phyloP scores from a whole-genome alignment of 495 filamentous ascomycete genomes.

The Podospora pseudocomata region DNA sequence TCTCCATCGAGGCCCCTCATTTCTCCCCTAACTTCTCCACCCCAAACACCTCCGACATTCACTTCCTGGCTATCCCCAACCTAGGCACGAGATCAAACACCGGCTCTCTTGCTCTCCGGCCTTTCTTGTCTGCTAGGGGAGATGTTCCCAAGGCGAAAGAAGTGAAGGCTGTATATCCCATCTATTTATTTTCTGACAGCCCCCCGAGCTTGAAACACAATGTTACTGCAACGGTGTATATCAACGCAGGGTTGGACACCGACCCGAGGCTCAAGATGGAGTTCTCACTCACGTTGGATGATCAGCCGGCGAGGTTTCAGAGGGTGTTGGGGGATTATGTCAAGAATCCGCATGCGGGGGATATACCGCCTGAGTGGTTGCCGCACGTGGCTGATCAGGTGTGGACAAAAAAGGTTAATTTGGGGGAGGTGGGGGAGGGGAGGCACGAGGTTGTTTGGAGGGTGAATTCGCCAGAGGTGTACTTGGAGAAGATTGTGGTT shows the following conservation, averaged over 20 bases:
- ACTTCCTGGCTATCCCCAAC: conserved; percentile 34
- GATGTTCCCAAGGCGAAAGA: conserved; percentile 30
- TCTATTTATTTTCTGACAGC: conserved; percentile 49
- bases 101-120: conserved; percentile 48
- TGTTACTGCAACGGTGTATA: conserved; percentile 53
- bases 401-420: conserved; percentile 50
- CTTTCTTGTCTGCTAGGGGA: conserved; percentile 38
- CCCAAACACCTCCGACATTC: conserved; percentile 26
- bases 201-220: conserved; percentile 9
- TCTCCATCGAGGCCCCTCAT: conserved; percentile 57
- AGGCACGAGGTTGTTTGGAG: conserved; percentile 51
- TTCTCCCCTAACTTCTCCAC: conserved; percentile 21
- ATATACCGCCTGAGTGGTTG: conserved; percentile 51
- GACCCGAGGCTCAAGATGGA: conserved; percentile 30
- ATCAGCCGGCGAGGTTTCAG: conserved; percentile 39
- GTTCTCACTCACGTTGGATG: conserved; percentile 47
- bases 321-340: conserved; percentile 47
- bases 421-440: conserved; percentile 35
- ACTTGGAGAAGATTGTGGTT: conserved; percentile 59
- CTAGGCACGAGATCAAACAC: conserved; percentile 47
- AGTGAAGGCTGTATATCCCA: conserved; percentile 48
- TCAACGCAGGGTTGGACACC: conserved; percentile 36
- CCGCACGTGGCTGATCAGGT: conserved; percentile 50
- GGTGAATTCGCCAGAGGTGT: conserved; percentile 51
- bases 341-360: conserved; percentile 35